A percentile compares a stretch with the other conserved stretches of the same genome.
Evolutionary conservation across 208 protist species (phyloP).

Genomic region (Wallacemonas collosoma): DNA sequence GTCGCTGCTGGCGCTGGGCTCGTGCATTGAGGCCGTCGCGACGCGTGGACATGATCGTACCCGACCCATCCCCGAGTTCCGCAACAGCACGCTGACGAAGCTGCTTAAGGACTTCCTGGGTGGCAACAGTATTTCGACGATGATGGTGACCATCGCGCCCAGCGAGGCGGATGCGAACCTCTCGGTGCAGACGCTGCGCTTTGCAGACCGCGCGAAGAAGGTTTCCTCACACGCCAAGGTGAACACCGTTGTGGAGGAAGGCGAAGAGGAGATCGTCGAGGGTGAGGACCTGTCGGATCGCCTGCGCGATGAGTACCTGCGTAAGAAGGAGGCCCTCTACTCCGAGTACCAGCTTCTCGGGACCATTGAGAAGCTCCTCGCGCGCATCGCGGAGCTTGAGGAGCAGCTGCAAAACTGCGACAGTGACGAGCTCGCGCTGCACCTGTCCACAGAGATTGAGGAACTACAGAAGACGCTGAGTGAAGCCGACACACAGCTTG

Average conservation of each 20-base stretch:
- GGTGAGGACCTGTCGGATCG: constrained; percentile 42
- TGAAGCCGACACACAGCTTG: constrained; percentile 65
- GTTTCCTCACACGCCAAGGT: constrained; percentile 81
- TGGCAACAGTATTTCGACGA: constrained; percentile 83
- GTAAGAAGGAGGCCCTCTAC: constrained; percentile 79
- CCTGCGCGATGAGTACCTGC: constrained; percentile 62
- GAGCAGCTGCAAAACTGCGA: constrained; percentile 39
- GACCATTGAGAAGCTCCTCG: constrained; percentile 60
- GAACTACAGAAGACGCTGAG: constrained; percentile 54
- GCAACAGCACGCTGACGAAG: constrained; percentile 86
- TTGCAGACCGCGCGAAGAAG: constrained; percentile 87
- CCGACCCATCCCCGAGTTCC: constrained; percentile 71
- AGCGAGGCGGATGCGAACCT: constrained; percentile 67
- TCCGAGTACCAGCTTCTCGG: constrained; percentile 73
- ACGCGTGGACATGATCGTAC: constrained; percentile 38
- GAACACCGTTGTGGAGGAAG: constrained; percentile 61
- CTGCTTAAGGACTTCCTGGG: constrained; percentile 87
- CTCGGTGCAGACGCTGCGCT: constrained; percentile 85
- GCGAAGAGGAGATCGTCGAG: constrained; percentile 26
- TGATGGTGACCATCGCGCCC: constrained; percentile 82
- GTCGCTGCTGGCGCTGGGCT: constrained; percentile 76
- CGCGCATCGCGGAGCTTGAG: constrained; percentile 68
- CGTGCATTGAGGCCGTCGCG: constrained; percentile 83
- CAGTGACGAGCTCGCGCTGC: constrained; percentile 60
- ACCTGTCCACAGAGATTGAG: constrained; percentile 63